Conservation (phyloP, 2,329 filamentous ascomycete species). For the Tolypocladium endophyticum region DNA sequence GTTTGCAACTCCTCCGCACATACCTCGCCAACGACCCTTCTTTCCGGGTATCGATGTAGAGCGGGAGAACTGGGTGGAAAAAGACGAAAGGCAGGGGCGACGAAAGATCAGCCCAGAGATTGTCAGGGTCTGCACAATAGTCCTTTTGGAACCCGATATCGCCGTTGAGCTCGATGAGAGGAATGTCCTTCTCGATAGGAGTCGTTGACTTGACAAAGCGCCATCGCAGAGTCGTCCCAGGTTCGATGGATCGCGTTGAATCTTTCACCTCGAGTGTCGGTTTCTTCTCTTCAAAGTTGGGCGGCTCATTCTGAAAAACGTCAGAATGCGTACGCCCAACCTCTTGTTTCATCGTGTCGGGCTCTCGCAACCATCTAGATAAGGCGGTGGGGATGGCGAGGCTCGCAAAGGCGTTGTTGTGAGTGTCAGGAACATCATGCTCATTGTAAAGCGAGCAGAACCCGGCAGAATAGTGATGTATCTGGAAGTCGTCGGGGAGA, state of each 20-base stretch:
- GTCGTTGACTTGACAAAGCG: conserved; percentile 47
- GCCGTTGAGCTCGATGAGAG: conserved; percentile 64
- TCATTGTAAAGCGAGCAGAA: conserved; percentile 68
- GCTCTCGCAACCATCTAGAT: conserved; percentile 68
- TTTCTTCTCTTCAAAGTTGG: conserved; percentile 31
- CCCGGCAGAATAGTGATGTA: conserved; percentile 61
- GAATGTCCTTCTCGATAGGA: conserved; percentile 45
- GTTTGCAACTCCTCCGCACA: conserved; percentile 81
- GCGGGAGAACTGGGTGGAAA: conserved; percentile 77
- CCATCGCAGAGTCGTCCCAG: conserved; percentile 48
- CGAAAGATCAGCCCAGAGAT: conserved; percentile 57
- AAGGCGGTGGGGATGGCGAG: conserved; percentile 66
- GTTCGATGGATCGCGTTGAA: conserved; percentile 21
- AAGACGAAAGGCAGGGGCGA: conserved; percentile 66
- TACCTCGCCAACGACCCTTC: conserved; percentile 83
- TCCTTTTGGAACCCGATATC: conserved; percentile 63
- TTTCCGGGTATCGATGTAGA: conserved; percentile 85
- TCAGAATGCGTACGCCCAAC: conserved; percentile 55
- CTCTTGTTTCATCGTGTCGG: conserved; percentile 55
- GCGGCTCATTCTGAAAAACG: conserved; percentile 51
- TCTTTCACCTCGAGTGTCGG: conserved; percentile 40
- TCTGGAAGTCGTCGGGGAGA: conserved; percentile 48
- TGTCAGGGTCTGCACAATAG: conserved; percentile 56
- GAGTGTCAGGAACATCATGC: conserved; percentile 44
- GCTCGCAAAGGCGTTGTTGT: conserved; percentile 69